phyloP scores from a whole-genome alignment of 768 basidiomycete genomes.

The Rhodotorula diobovata region DNA sequence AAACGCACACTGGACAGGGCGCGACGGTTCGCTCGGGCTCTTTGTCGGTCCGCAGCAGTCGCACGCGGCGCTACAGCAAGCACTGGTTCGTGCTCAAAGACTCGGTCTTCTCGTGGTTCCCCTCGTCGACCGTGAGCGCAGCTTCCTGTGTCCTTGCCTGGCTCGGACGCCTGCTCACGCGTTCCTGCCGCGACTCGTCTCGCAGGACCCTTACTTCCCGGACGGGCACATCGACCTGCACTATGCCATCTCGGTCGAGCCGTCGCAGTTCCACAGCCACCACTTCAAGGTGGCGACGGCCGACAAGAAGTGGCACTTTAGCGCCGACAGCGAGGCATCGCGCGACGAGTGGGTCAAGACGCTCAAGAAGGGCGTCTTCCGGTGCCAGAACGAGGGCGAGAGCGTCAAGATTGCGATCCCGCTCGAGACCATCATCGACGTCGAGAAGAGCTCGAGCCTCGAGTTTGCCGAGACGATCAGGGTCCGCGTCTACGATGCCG shows the following conservation, averaged over 20 bases:
- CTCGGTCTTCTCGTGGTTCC: conserved; percentile 93
- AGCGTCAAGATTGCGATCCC: conserved; percentile 97
- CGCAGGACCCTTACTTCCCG: conserved; percentile 93
- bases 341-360: conserved; percentile 95
- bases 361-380: conserved; percentile 85
- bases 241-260: conserved; percentile 84
- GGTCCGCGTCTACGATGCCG: conserved; percentile 68
- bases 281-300: conserved; percentile 79
- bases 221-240: conserved; percentile 93
- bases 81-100: conserved; percentile 98
- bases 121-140: conserved; percentile 72
- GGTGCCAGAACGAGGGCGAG: conserved; percentile 92
- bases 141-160: neutral
- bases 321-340: conserved; percentile 73
- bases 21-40: conserved; percentile 88
- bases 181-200: neutral
- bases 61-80: conserved; percentile 81
- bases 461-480: conserved; percentile 90
- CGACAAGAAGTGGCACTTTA: conserved; percentile 66
- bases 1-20: conserved; percentile 56
- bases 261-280: conserved; percentile 58
- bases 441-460: conserved; percentile 79
- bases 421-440: conserved; percentile 78
- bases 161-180: too few species aligned
- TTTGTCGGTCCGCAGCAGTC: conserved; percentile 76